Evolutionary conservation across 768 basidiomycete species (phyloP).

Genomic region (Russula vinacea): DNA sequence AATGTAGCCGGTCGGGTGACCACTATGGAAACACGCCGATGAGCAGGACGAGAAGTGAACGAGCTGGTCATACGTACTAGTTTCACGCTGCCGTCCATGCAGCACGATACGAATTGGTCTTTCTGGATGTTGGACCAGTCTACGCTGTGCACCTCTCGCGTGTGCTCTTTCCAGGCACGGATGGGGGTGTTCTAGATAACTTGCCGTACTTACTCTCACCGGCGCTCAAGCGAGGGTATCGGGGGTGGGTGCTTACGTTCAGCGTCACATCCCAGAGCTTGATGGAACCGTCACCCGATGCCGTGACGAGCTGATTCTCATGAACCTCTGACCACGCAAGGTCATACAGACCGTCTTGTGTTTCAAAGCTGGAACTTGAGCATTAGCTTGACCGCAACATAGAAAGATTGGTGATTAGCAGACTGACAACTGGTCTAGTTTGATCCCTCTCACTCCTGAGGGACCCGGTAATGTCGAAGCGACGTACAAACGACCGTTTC

Average conservation of each 20-base stretch:
- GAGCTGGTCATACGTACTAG: constrained; percentile 52
- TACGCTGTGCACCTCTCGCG: constrained; percentile 86
- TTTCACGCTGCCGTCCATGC: constrained; percentile 91
- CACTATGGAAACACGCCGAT: constrained; percentile 51
- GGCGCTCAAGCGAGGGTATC: constrained; percentile 18
- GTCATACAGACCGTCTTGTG: constrained; percentile 87
- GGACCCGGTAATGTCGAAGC: constrained; percentile 52
- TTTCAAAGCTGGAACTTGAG: constrained; percentile 68
- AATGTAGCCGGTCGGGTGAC: constrained; percentile 77
- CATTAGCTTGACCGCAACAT: constrained; percentile 27
- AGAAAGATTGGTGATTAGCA: background rate
- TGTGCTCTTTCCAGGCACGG: constrained; percentile 91
- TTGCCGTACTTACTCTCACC: constrained; percentile 36
- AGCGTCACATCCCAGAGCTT: constrained; percentile 88
- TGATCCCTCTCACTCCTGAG: constrained; percentile 44
- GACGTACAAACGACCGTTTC: constrained; percentile 85
- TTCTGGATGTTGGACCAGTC: constrained; percentile 96
- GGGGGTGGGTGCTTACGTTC: constrained; percentile 49
- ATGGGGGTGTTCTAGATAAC: constrained; percentile 76
- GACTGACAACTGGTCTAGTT: constrained; percentile 68
- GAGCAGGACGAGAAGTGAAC: background rate
- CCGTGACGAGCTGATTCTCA: constrained; percentile 89
- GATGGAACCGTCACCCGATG: constrained; percentile 87
- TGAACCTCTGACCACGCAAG: constrained; percentile 94
- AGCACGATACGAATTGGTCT: constrained; percentile 79